Percentiles rank a stretch among this genome's conserved stretches.
These are phyloP conservation scores for Kandelia obovata DNA, from an alignment of 345 rosid species.

Conservation along the genomic window DNA sequence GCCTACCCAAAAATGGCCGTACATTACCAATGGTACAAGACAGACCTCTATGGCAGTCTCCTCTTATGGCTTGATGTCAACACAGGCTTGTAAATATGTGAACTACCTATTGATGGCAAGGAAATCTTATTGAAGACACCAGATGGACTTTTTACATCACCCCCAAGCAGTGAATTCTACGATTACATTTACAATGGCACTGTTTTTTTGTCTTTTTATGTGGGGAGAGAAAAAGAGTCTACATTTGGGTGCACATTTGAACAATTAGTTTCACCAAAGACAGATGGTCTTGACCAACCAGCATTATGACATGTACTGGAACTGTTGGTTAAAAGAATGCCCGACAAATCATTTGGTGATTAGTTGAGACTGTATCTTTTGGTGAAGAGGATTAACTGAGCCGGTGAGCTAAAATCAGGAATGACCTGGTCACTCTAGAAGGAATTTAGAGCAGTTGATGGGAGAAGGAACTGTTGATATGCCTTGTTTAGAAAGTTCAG, in stretches of 20 bases:
- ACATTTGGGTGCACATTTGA: neutral
- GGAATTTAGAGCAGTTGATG: slow-evolving; percentile 29
- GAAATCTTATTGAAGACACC: no score
- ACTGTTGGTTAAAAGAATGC: neutral
- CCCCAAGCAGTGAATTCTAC: no score
- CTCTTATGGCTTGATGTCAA: neutral
- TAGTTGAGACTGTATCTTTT: neutral
- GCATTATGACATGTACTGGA: neutral
- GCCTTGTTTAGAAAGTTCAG: slow-evolving; percentile 84
- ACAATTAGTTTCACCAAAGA: neutral
- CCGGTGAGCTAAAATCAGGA: neutral
- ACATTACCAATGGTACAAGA: neutral
- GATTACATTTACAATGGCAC: no score
- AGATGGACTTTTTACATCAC: no score
- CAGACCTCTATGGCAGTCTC: neutral
- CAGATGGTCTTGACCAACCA: neutral
- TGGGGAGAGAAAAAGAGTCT: neutral
- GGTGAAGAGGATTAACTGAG: no score
- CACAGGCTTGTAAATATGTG: no score
- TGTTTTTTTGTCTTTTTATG: no score
- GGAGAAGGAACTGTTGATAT: slow-evolving; percentile 56
- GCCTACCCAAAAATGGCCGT: neutral
- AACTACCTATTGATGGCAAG: no score
- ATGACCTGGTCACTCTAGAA: slow-evolving; percentile 18
- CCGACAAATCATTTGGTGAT: neutral